Evolutionary conservation across 1,284 basidiomycete species (phyloP), one percentile per base, ranked within the genome.

Genomic region (Trichosporon sp.): DNA sequence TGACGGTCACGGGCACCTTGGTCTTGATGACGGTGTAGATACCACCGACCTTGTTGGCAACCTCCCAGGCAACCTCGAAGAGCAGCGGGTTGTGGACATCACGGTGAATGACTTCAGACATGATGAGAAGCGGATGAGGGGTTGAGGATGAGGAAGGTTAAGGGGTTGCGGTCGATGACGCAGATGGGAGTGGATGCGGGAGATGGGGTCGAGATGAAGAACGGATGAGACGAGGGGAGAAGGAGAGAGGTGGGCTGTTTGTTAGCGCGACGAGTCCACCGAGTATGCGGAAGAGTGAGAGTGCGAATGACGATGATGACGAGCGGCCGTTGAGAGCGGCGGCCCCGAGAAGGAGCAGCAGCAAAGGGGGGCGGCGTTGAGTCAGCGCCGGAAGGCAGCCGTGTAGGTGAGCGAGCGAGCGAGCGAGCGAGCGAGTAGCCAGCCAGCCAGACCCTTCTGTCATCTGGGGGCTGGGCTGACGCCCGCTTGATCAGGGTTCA

Each of bases 1-100:
- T 90, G 79, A 96, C 92, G 74, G 96, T 98, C 84, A 99, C 93
- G 71, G 96, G 96, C 68, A 97, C 95, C 84, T 98, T 99, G 70
- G 96, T 98, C 87, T 98, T 98, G 85, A 98, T 98, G 86, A 98
- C 96, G 75, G 96, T 98, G 88, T 98, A 98, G 86, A 98, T 98
- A 75, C 96, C 96, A 77, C 96, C 96, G 84, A 98, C 96, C 86
- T 96, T 96, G 89, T 96, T 96, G 46, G 92, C 94, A 78, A 96
- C 94, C 85, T 95, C 93, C 93, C 93, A 95, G 43, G 93, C 93
- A 80, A 90, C 92, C 82, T 95, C 93, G 81, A 95, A 95, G 80
- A 95, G 90, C 46, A 93, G 81, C 65, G 91, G 88, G 77, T 90
- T 88, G 80, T 90, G 89, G 65, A 93, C 90, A 83, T 93, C 90